Evolutionary conservation across 2,329 filamentous ascomycete genomes (phyloP).

Genomic region (Talaromyces sp.): DNA sequence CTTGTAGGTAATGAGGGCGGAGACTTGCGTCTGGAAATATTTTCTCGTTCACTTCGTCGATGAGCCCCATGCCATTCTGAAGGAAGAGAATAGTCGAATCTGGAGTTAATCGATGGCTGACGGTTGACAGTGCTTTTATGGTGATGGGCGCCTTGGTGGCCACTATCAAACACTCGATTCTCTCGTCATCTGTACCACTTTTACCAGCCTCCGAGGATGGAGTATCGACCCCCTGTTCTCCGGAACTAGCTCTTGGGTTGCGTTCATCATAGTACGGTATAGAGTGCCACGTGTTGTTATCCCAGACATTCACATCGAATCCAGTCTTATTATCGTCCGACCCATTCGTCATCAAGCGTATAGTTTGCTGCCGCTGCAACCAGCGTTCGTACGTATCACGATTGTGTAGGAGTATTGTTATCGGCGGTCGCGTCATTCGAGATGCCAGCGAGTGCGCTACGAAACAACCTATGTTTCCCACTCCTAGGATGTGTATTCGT

Average conservation of each 20-base stretch:
- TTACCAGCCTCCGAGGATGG: not conserved
- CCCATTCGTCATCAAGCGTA: constrained; percentile 38
- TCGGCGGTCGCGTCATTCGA: constrained; percentile 61
- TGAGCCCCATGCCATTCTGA: constrained; percentile 76
- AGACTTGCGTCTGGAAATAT: constrained; percentile 64
- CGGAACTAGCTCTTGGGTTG: constrained; percentile 11
- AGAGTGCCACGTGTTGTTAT: constrained; percentile 32
- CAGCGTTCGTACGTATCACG: constrained; percentile 36
- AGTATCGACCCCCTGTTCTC: constrained; percentile 8
- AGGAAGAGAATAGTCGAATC: constrained; percentile 71
- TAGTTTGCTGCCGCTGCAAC: constrained; percentile 28
- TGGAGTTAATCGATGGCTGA: constrained; percentile 64
- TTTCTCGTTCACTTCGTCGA: constrained; percentile 70
- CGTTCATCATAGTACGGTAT: constrained; percentile 25
- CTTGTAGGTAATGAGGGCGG: constrained; percentile 74
- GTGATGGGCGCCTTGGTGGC: constrained; percentile 71
- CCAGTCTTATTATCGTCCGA: constrained; percentile 42
- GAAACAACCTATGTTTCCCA: constrained; percentile 77
- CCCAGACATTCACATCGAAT: constrained; percentile 43
- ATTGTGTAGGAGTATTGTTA: constrained; percentile 75
- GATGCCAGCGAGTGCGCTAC: constrained; percentile 69
- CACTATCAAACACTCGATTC: constrained; percentile 72
- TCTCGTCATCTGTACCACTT: constrained; percentile 38
- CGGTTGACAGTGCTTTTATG: constrained; percentile 60
- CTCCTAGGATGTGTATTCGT: constrained; percentile 72